Conservation (phyloP, 768 basidiomycete species). For the Heimioporus sp. region DNA sequence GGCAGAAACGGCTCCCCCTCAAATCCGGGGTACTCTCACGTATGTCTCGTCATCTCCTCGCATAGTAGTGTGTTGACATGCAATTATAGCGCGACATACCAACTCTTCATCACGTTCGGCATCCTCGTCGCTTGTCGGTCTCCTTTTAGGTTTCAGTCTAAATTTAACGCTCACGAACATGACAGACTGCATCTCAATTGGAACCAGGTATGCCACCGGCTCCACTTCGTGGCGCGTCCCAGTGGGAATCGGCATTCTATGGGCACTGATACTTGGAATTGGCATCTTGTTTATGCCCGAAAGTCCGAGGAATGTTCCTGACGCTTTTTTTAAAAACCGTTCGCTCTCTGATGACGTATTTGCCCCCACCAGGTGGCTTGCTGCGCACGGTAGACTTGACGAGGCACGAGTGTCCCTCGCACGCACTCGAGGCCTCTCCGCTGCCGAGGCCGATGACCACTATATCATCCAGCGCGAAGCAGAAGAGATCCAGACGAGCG, state of each 20-base stretch:
- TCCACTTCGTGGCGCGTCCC: conserved; percentile 61
- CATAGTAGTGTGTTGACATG: background rate
- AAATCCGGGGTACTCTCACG: conserved; percentile 68
- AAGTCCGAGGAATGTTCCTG: conserved; percentile 43
- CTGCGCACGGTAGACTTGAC: conserved; percentile 43
- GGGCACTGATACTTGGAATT: conserved; percentile 57
- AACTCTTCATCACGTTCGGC: conserved; percentile 69
- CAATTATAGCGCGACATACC: conserved; percentile 43
- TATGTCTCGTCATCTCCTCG: conserved; percentile 5
- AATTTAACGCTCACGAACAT: background rate
- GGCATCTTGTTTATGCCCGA: conserved; percentile 74
- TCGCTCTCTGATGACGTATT: background rate
- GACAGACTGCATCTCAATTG: conserved; percentile 64
- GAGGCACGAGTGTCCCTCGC: conserved; percentile 51
- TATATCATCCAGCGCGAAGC: conserved; percentile 46
- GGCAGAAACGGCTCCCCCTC: conserved; percentile 69
- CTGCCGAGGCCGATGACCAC: conserved; percentile 37
- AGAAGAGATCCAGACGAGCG: conserved; percentile 52
- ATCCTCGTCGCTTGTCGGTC: conserved; percentile 61
- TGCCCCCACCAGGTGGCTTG: conserved; percentile 49
- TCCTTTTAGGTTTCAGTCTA: background rate
- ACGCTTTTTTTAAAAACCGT: background rate
- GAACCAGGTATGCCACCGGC: conserved; percentile 48
- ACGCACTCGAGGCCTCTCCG: conserved; percentile 46
- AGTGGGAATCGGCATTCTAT: conserved; percentile 59